Evolutionary conservation across 192 early-diverging fungal species (phyloP).

Genomic region (Geranomyces michiganensis): DNA sequence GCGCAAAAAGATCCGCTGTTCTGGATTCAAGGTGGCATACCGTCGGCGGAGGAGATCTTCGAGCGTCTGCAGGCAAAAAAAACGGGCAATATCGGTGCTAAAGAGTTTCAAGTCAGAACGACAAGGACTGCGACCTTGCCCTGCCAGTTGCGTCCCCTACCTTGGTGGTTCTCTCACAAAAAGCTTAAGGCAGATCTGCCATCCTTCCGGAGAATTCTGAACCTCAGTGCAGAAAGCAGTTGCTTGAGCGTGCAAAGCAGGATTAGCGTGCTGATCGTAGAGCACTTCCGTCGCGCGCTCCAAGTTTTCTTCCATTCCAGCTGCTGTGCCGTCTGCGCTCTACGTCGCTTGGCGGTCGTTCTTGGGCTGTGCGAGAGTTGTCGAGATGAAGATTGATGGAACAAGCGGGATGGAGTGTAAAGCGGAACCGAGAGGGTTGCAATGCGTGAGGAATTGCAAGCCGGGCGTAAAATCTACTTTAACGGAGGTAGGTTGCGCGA

Average conservation of each 20-base stretch:
- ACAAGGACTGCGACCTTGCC: not conserved
- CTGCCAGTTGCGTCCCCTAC: constrained; percentile 47
- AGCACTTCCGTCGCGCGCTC: constrained; percentile 52
- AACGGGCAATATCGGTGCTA: constrained; percentile 75
- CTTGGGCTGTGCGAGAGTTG: too few species aligned
- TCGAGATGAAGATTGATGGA: too few species aligned
- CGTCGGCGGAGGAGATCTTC: constrained; percentile 70
- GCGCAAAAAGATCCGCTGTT: constrained; percentile 34
- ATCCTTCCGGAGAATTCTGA: constrained; percentile 75
- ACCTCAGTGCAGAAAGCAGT: constrained; percentile 82
- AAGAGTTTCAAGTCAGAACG: not conserved
- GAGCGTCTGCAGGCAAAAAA: constrained; percentile 82
- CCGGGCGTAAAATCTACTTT: too few species aligned
- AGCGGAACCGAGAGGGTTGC: too few species aligned
- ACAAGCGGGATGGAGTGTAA: too few species aligned
- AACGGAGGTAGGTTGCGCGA: too few species aligned
- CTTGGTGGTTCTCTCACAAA: constrained; percentile 75
- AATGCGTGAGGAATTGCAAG: too few species aligned
- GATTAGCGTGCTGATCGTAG: constrained; percentile 70
- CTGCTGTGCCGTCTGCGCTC: not conserved
- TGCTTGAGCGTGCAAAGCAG: constrained; percentile 75
- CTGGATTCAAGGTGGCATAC: constrained; percentile 37
- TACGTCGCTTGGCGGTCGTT: too few species aligned
- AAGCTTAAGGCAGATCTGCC: constrained; percentile 81
- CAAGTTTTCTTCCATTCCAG: constrained; percentile 28